Evolutionary conservation across 805 yeast genomes (phyloP).

Genomic region (Wickerhamiella parazyma): DNA sequence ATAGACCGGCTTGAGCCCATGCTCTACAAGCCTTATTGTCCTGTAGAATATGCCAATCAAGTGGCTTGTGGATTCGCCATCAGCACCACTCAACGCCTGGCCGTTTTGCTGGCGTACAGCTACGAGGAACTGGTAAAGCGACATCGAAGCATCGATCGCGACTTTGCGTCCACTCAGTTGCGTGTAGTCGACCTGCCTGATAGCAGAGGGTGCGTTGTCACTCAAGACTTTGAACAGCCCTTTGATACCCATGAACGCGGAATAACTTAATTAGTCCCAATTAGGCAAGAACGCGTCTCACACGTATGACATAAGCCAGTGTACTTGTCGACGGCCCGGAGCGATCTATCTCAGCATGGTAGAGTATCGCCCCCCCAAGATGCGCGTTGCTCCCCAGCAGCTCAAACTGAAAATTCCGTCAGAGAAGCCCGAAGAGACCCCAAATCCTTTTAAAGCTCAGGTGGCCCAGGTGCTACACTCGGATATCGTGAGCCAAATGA

Average conservation of each 20-base stretch:
- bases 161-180: conserved; percentile 84
- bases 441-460: neutral
- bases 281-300: too few species aligned
- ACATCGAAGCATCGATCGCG: conserved; percentile 88
- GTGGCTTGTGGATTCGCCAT: conserved; percentile 85
- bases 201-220: conserved; percentile 80
- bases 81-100: conserved; percentile 73
- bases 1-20: conserved; percentile 91
- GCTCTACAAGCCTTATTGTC: conserved; percentile 75
- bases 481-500: conserved; percentile 7
- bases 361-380: neutral
- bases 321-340: too few species aligned
- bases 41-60: conserved; percentile 93
- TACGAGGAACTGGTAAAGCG: conserved; percentile 84
- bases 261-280: too few species aligned
- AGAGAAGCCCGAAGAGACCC: neutral
- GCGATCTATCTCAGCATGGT: too few species aligned
- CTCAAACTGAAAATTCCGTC: conserved; percentile 3
- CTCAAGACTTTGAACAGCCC: conserved; percentile 72
- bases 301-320: too few species aligned
- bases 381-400: neutral
- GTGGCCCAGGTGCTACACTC: neutral
- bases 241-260: conserved; percentile 24
- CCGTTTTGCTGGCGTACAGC: conserved; percentile 97
- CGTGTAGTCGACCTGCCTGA: conserved; percentile 67